These are phyloP conservation scores for Fusarium kyushuense DNA, from an alignment of 2,329 filamentous ascomycete species.

Conservation along the genomic window DNA sequence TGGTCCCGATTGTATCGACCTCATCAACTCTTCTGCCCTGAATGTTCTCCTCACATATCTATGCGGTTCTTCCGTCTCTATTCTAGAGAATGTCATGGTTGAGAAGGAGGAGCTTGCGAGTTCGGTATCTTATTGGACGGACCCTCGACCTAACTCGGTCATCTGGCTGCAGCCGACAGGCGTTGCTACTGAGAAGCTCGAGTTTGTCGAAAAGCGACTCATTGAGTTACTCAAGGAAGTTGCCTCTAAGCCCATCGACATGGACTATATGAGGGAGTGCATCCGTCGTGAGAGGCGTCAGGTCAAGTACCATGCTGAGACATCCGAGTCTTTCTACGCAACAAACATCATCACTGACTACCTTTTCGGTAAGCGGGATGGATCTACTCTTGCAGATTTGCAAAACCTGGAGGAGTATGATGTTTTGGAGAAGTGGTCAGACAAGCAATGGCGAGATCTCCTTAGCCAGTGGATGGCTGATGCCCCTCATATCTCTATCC, in stretches of 20 bases:
- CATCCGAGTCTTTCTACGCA: constrained; percentile 82
- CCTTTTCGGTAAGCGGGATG: constrained; percentile 87
- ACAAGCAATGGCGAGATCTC: constrained; percentile 85
- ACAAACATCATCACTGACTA: constrained; percentile 92
- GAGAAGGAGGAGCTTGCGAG: constrained; percentile 94
- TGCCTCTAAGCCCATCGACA: constrained; percentile 82
- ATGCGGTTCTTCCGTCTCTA: constrained; percentile 90
- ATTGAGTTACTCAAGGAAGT: constrained; percentile 87
- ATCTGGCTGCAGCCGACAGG: constrained; percentile 89
- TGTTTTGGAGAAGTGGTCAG: constrained; percentile 80
- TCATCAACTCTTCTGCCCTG: constrained; percentile 76
- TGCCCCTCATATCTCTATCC: constrained; percentile 85
- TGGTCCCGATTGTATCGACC: constrained; percentile 83
- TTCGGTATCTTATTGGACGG: constrained; percentile 82
- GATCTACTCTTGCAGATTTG: constrained; percentile 76
- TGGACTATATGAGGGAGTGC: constrained; percentile 91
- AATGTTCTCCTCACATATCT: constrained; percentile 87
- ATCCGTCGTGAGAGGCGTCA: constrained; percentile 84
- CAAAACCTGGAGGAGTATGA: constrained; percentile 71
- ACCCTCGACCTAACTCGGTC: constrained; percentile 82
- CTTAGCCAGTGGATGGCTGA: constrained; percentile 87
- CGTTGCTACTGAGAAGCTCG: constrained; percentile 87
- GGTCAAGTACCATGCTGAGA: constrained; percentile 85
- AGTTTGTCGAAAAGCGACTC: constrained; percentile 84
- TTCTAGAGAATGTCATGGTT: constrained; percentile 91